These are phyloP conservation scores for Dorcoceras hygrometricum DNA, from an alignment of 257 asterid genomes.

Conservation along the genomic window DNA sequence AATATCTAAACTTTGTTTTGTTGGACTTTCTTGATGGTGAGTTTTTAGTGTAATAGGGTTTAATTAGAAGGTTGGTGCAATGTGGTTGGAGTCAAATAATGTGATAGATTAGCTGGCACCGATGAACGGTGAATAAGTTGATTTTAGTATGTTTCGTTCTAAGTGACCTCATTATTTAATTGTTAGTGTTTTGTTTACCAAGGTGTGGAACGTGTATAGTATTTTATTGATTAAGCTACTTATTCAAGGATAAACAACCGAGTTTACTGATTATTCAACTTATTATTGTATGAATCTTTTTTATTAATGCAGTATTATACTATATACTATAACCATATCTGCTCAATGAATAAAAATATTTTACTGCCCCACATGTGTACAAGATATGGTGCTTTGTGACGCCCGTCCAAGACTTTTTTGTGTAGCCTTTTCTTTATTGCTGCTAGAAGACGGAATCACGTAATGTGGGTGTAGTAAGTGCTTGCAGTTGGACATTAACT, in stretches of 20 bases:
- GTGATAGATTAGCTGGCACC: conserved; percentile 26
- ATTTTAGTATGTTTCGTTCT: conserved; percentile 10
- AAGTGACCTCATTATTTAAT: conserved; percentile 15
- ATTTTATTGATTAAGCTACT: conserved; percentile 20
- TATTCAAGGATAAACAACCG: conserved; percentile 22
- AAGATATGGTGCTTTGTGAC: not conserved
- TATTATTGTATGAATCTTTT: not conserved
- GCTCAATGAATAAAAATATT: not conserved
- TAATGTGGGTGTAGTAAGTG: not conserved
- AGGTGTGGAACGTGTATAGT: conserved; percentile 28
- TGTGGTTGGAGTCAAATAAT: conserved; percentile 17
- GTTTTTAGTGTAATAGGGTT: conserved; percentile 28
- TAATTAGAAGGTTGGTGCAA: conserved; percentile 20
- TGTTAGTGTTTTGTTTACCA: conserved; percentile 13
- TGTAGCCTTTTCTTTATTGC: not conserved
- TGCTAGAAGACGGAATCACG: not conserved
- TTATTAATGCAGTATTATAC: not conserved
- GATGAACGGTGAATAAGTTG: conserved; percentile 34
- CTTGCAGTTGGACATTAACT: not conserved
- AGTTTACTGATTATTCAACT: conserved; percentile 2
- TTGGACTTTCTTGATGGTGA: conserved; percentile 21
- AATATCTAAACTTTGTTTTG: not conserved
- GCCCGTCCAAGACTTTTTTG: not conserved
- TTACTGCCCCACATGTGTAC: not conserved
- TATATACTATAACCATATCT: too few relatives aligned